Base-by-base conservation (phyloP, 371 early-diverging fungal genomes). In the Gilbertella persicaria region DNA sequence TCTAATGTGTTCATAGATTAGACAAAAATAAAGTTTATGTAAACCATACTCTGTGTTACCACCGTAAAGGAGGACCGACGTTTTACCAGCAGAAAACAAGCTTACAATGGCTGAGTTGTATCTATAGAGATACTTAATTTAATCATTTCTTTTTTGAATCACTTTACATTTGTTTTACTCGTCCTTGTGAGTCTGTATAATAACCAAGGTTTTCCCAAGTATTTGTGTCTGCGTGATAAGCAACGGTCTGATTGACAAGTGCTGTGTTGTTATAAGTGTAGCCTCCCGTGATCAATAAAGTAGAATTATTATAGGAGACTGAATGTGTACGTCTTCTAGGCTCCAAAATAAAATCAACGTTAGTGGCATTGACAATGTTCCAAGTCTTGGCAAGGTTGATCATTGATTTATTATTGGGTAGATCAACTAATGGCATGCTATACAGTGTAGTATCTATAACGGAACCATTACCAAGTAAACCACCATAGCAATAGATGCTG, bases 101-200 rank as follows among this genome's bases (percentile, higher is more conserved):
- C 29, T 49, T 4, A 38, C 39, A n/a, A 17, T 26, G 6, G 39
- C 49, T 16, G 49, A 26, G 38, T 38, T 49, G 12, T 49, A 38
- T 38, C 49, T 49, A 30, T 35, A 38, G 30, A 30, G 23, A 19
- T 19, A 45, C 36, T 36, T 17, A 25, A 17, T n/a, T 38, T 25
- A 25, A 12, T 45, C 33, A 46, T 47, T 46, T 46, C n/a, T n/a
- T n/a, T n/a, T n/a, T n/a, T n/a, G n/a, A n/a, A n/a, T n/a, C n/a
- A n/a, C n/a, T n/a, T n/a, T n/a, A n/a, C n/a, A n/a, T n/a, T n/a
- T n/a, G n/a, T n/a, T n/a, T n/a, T n/a, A n/a, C n/a, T n/a, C n/a
- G n/a, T n/a, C n/a, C n/a, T 46, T 45, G 47, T 26, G 38, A 39
- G 14, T 54, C 55, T n/a, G 41, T 21, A 40, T 54, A 54, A 0